Percentiles rank a stretch among this genome's conserved stretches.
Evolutionary conservation across 1,284 basidiomycete species (phyloP).

Genomic region (Boletus semigastroideus): DNA sequence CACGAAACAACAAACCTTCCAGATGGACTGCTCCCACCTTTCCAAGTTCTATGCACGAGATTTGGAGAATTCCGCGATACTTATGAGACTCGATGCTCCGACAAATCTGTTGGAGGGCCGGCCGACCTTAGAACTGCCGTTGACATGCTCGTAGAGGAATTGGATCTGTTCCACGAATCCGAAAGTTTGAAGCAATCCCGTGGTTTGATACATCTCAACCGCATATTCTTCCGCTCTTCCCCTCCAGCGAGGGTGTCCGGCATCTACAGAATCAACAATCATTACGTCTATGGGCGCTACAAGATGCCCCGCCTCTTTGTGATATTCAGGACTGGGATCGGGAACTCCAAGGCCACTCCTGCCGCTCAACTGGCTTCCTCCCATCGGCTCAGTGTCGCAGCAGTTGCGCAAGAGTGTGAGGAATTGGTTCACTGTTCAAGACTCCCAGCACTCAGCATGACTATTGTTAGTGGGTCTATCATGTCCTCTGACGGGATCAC

Average conservation of each 20-base stretch:
- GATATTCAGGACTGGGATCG: background rate
- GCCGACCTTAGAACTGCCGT: background rate
- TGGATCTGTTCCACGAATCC: background rate
- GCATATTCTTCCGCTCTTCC: background rate
- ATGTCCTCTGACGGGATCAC: background rate
- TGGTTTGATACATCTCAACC: background rate
- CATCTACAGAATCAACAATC: background rate
- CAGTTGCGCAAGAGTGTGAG: background rate
- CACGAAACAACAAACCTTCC: background rate
- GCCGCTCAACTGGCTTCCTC: background rate
- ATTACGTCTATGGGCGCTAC: background rate
- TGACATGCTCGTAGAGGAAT: background rate
- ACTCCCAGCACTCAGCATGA: background rate
- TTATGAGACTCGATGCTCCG: background rate
- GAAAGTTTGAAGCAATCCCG: background rate
- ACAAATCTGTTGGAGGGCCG: background rate
- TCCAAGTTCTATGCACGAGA: background rate
- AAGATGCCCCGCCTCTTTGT: background rate
- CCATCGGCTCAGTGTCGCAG: background rate
- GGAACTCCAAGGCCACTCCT: background rate
- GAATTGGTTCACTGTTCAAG: background rate
- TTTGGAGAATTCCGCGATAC: background rate
- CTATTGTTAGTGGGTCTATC: background rate
- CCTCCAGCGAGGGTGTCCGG: background rate
- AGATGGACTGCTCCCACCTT: background rate